These are phyloP conservation scores for Eucalyptus cloeziana DNA, from an alignment of 345 rosid species.

Conservation along the genomic window DNA sequence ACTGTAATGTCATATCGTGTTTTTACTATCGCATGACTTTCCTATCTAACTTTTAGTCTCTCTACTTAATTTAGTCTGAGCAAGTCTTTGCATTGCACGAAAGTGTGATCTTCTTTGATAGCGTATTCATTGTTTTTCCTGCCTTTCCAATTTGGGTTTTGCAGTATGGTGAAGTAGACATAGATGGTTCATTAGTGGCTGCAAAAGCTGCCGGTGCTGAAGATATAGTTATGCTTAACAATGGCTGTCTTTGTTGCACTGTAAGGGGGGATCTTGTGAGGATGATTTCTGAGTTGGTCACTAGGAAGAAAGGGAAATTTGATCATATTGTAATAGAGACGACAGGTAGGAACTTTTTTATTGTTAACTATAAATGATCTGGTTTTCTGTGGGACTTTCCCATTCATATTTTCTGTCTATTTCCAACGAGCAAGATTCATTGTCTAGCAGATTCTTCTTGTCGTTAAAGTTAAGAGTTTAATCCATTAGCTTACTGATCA, in stretches of 20 bases:
- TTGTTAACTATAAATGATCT: background rate
- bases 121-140: background rate
- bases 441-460: background rate
- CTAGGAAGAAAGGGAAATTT: conserved; percentile 69
- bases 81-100: background rate
- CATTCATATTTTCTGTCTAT: background rate
- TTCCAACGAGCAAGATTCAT: background rate
- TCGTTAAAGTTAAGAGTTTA: background rate
- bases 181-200: conserved; percentile 93
- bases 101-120: background rate
- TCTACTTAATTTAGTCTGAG: background rate
- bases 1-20: background rate
- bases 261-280: conserved; percentile 98
- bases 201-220: conserved; percentile 80
- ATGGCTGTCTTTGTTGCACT: conserved; percentile 96
- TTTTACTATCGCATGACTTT: background rate
- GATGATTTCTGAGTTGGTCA: conserved; percentile 79
- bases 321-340: conserved; percentile 95
- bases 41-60: background rate
- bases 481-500: background rate
- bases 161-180: conserved; percentile 94
- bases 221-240: conserved; percentile 89
- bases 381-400: background rate
- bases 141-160: background rate
- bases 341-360: conserved; percentile 36